Evolutionary conservation across 495 filamentous ascomycete species (phyloP).

Genomic region (Cercophora samala): DNA sequence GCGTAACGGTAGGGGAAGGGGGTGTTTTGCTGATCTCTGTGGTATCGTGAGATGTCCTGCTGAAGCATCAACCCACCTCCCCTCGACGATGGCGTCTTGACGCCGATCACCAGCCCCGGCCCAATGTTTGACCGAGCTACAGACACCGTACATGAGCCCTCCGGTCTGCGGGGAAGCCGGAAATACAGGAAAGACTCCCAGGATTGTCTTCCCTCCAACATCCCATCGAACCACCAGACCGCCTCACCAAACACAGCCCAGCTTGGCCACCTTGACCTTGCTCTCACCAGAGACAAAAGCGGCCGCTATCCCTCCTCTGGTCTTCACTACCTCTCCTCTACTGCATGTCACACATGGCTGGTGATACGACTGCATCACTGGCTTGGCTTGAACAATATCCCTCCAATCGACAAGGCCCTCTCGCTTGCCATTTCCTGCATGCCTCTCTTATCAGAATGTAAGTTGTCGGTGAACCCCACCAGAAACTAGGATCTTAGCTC

Average conservation of each 20-base stretch:
- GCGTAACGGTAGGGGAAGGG: not conserved
- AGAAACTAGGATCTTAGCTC: not conserved
- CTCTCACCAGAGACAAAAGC: not conserved
- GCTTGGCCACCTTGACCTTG: not conserved
- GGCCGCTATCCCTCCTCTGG: not conserved
- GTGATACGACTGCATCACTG: constrained; percentile 4
- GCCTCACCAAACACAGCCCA: not conserved
- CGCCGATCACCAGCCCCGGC: not conserved
- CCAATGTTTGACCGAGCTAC: not conserved
- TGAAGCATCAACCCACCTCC: not conserved
- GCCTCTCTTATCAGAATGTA: not conserved
- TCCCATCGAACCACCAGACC: not conserved
- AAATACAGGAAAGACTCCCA: not conserved
- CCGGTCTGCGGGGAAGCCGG: not conserved
- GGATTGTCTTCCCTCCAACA: not conserved
- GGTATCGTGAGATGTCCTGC: not conserved
- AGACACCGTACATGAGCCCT: not conserved
- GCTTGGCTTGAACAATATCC: not conserved
- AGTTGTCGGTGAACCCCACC: constrained; percentile 2
- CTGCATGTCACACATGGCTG: not conserved
- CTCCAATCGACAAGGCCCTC: not conserved
- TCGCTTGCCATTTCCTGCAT: not conserved
- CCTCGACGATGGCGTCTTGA: not conserved
- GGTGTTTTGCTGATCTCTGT: not conserved
- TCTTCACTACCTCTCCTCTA: not conserved